Base-by-base conservation (phyloP, 2,329 filamentous ascomycete species). In the Niveomyces coronatus region DNA sequence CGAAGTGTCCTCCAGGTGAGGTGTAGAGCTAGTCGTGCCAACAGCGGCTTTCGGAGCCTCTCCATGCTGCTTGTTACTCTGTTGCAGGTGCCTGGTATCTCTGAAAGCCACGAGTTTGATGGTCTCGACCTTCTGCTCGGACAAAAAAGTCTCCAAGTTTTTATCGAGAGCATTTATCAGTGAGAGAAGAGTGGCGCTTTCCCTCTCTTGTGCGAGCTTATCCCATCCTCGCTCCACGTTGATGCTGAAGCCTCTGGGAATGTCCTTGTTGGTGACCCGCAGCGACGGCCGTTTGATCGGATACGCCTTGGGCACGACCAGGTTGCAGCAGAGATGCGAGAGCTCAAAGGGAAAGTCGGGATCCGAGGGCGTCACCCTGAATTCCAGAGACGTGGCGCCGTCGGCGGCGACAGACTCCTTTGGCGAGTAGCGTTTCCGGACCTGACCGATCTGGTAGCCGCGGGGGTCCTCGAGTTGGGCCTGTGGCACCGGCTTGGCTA, bases 291-390 rank as follows among this genome's bases (percentile, higher is more conserved):
- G 62, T 29, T 60, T 57, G 27, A 61, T 58, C 14, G 83, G 84
- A 56, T 84, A 89, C 14, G 58, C 58, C 9, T 52, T 54, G 2
- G 85, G 84, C 15, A 91, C 67, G 35, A 64, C 68, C 26, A 91
- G 61, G 30, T 75, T 66, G 53, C 82, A 88, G 28, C 82, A 68
- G 22, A 91, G 64, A 27, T 71, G 64, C 18, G 76, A 70, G 52
- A 89, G 64, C 44, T 87, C 82, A 56, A 85, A 89, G 1, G 85
- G 82, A 50, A 91, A 89, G 52, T 91, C 85, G 0, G 85, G 85
- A 53, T 91, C 85, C 5, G 84, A 86, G 5, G 85, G 85, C 10
- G 61, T 62, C 44, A 91, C 61, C 36, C 67, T 74, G 56, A 89
- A 84, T 9, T 65, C 60, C 27, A 88, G 58, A 13, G 71, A 67